Percentiles rank a stretch among this genome's conserved stretches.
These are phyloP conservation scores for Ambrosia artemisiifolia DNA, from an alignment of 129 eudicot genomes.

Conservation along the genomic window DNA sequence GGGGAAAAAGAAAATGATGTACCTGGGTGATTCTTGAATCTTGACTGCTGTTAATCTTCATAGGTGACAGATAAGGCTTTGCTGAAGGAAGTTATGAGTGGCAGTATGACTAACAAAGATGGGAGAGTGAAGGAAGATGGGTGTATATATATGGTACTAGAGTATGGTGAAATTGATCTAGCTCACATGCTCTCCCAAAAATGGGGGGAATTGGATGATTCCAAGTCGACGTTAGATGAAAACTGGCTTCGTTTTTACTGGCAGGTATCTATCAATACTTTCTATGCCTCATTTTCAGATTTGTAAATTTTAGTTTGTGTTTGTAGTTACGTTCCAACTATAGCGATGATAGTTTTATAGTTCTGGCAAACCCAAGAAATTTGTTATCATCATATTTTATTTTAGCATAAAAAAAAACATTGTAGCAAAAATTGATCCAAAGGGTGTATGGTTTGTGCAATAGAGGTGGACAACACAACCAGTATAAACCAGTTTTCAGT, in stretches of 20 bases:
- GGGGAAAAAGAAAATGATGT: neutral
- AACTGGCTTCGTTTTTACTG: slow-evolving; percentile 98
- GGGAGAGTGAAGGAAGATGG: slow-evolving; percentile 80
- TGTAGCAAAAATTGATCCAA: neutral
- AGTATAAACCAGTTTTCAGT: neutral
- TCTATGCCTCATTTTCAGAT: neutral
- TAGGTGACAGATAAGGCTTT: slow-evolving; percentile 97
- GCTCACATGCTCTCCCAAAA: slow-evolving; percentile 97
- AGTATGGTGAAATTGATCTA: slow-evolving; percentile 96
- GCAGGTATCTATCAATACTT: slow-evolving; percentile 54
- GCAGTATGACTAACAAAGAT: slow-evolving; percentile 73
- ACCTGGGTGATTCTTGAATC: neutral
- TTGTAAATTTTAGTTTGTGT: neutral
- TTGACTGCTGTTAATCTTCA: slow-evolving; percentile 27
- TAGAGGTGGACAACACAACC: neutral
- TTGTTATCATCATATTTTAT: neutral
- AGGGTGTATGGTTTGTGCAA: neutral
- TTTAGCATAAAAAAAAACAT: neutral
- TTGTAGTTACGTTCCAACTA: slow-evolving; percentile 5
- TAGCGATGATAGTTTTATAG: neutral
- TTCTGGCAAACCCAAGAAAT: neutral
- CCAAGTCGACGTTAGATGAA: slow-evolving; percentile 65
- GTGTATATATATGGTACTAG: slow-evolving; percentile 87
- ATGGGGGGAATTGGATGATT: slow-evolving; percentile 75
- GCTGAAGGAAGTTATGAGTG: slow-evolving; percentile 81